Base-by-base conservation (phyloP, 306 rosid genomes). In the Fragaria nilgerrensis region DNA sequence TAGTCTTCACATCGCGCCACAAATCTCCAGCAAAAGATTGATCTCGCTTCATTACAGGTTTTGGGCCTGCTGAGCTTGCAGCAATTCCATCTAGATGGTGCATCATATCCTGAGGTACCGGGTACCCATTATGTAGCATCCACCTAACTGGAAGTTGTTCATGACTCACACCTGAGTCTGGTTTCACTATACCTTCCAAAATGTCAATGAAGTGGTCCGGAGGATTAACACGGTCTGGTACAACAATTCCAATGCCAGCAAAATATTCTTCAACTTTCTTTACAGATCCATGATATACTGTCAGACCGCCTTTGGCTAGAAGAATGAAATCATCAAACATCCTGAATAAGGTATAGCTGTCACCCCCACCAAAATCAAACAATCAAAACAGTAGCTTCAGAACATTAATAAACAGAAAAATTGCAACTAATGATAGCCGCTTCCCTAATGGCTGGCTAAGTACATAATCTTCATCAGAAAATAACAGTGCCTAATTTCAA, bases 141-240 rank as follows among this genome's bases (percentile, higher is more conserved):
- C 97, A 91, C 73, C 92, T 84, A 34, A 91, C 88, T 12, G 97
- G 97, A 71, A 91, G 92, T 68, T 91, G 89, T 76, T 91, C 78
- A 71, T 77, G 74, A 45, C 84, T 85, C 72, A 89, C 97, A 55
- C 83, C 82, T 23, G 85, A 49, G 72, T 32, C 62, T 86, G 90
- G 87, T 70, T 85, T 91, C 81, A 83, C 97, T 64, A 91, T 68
- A 55, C 97, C 94, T 83, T 91, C 97, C 58, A 91, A 79, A 85
- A 91, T 77, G 83, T 91, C 92, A 73, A 91, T 91, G 86, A 85
- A 91, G 83, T 91, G 89, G 70, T 91, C 97, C 0, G 97, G 97
- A 77, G 97, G 97, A 86, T 91, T 91, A 73, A 88, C 89, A 29
- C 97, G 91, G 23, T 91, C 97, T 14, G 97, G 97, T 27, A 91